These are phyloP conservation scores for Babesia bigemina DNA, from an alignment of 169 alveolate genomes.

Conservation along the genomic window DNA sequence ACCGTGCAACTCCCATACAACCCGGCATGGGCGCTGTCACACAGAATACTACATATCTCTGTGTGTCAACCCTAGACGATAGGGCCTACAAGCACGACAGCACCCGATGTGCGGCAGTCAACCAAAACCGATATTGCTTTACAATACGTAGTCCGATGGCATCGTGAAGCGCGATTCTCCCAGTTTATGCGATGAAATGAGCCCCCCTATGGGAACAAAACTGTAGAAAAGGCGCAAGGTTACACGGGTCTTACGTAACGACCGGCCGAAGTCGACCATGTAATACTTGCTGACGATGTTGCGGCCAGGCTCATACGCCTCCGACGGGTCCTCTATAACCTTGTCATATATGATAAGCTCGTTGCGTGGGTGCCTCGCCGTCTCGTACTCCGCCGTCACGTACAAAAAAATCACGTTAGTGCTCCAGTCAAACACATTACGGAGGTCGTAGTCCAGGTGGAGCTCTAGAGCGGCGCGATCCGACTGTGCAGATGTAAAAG, in stretches of 20 bases:
- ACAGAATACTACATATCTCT: too few species aligned
- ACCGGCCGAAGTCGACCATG: conserved; percentile 58
- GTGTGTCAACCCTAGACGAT: too few species aligned
- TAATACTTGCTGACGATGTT: conserved; percentile 49
- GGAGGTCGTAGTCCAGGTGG: conserved; percentile 46
- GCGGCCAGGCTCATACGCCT: conserved; percentile 49
- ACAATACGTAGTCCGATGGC: conserved; percentile 34
- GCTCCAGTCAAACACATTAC: conserved; percentile 68
- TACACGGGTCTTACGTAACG: conserved; percentile 43
- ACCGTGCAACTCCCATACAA: too few species aligned
- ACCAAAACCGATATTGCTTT: not conserved
- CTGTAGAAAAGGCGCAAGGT: conserved; percentile 43
- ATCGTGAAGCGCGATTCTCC: conserved; percentile 35
- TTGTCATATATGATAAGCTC: conserved; percentile 60
- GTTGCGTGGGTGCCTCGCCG: conserved; percentile 39
- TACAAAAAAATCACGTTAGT: conserved; percentile 52
- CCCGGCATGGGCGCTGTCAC: too few species aligned
- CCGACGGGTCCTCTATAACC: conserved; percentile 24
- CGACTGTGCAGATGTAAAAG: conserved; percentile 5
- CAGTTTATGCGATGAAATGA: conserved; percentile 36
- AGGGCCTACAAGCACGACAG: too few species aligned
- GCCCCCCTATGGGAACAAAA: conserved; percentile 62
- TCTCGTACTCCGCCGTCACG: conserved; percentile 64
- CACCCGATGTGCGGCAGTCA: too few species aligned
- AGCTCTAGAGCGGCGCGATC: conserved; percentile 66